A percentile compares a stretch with the other conserved stretches of the same genome.
Evolutionary conservation across 106 monocot genomes (phyloP).

Genomic region (Cymbidium sinense): DNA sequence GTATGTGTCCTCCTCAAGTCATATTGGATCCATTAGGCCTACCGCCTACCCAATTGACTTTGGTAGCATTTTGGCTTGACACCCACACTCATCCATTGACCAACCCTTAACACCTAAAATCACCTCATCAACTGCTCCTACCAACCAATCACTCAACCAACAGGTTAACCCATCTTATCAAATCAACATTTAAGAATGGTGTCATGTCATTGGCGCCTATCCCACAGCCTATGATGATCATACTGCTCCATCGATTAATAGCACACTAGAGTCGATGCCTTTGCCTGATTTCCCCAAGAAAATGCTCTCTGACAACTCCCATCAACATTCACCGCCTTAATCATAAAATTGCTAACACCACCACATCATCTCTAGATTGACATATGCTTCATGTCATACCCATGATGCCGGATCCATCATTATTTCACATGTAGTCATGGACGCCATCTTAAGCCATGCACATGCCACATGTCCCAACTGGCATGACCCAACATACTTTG

Average conservation of each 20-base stretch:
- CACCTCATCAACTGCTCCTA: not conserved
- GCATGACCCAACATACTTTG: no score
- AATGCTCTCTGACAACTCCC: not conserved
- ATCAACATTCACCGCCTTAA: not conserved
- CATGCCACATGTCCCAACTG: no score
- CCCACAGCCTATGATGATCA: not conserved
- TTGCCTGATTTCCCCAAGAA: not conserved
- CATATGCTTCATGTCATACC: no score
- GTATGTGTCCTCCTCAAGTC: not conserved
- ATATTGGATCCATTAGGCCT: not conserved
- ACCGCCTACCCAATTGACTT: not conserved
- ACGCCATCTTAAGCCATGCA: no score
- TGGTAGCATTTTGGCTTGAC: not conserved
- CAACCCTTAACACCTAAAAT: no score
- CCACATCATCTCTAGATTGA: not conserved
- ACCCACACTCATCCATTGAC: not conserved
- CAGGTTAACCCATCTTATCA: not conserved
- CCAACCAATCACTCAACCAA: not conserved
- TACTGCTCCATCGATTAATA: not conserved
- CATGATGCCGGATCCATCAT: no score
- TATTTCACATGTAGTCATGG: no score
- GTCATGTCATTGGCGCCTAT: not conserved
- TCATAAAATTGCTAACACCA: not conserved
- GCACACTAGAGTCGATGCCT: not conserved
- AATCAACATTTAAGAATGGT: not conserved